Evolutionary conservation across 768 basidiomycete species (phyloP).

Genomic region (Asterophora parasitica): DNA sequence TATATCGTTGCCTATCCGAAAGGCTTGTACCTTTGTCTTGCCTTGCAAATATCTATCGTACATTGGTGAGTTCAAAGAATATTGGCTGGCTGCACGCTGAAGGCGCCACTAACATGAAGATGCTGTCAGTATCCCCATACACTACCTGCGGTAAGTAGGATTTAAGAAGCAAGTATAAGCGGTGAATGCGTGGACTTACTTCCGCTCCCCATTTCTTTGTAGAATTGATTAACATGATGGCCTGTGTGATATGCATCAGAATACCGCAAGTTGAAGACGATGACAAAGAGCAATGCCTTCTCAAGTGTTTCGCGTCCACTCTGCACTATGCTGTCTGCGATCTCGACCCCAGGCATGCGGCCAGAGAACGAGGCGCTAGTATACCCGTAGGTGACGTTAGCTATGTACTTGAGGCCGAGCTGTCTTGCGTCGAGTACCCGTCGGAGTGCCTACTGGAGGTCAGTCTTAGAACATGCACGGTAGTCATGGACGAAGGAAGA

Average conservation of each 20-base stretch:
- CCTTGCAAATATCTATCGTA: constrained; percentile 65
- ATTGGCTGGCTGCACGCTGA: neutral
- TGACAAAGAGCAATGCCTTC: constrained; percentile 51
- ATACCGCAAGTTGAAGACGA: neutral
- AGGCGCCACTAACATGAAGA: constrained; percentile 61
- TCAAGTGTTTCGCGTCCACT: constrained; percentile 93
- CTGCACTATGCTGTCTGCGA: constrained; percentile 97
- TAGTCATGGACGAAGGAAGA: constrained; percentile 20
- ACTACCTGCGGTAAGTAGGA: constrained; percentile 50
- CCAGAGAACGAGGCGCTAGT: constrained; percentile 93
- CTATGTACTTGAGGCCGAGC: constrained; percentile 88
- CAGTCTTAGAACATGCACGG: neutral
- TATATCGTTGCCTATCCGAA: constrained; percentile 89
- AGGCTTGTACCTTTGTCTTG: constrained; percentile 90
- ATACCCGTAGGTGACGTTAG: constrained; percentile 95
- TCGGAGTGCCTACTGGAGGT: constrained; percentile 51
- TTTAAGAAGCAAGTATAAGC: neutral
- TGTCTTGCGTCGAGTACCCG: constrained; percentile 87
- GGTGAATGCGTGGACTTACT: constrained; percentile 19
- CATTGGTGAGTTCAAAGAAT: neutral
- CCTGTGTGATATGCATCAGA: constrained; percentile 39
- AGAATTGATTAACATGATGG: constrained; percentile 72
- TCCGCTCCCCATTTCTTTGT: constrained; percentile 84
- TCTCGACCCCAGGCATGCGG: constrained; percentile 96
- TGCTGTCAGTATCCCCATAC: constrained; percentile 96